Base-by-base conservation (phyloP, 139 green algal genomes). In the Penium margaritaceum region DNA sequence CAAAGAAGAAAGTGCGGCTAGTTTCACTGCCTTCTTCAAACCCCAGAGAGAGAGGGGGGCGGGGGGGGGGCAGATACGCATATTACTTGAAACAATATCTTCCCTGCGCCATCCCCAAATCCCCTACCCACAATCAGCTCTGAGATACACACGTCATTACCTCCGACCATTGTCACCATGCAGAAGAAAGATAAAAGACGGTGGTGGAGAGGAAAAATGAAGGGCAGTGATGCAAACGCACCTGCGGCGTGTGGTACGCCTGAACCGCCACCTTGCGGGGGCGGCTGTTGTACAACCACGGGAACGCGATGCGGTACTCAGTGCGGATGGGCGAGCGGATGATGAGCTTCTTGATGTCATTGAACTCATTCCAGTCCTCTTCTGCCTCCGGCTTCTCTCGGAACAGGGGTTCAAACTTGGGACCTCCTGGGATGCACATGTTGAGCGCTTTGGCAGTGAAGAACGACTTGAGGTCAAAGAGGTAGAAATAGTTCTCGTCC, bases 261-360 rank as follows among this genome's bases (percentile, higher is more conserved):
- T 74, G 79, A 69, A 98, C 80, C 53, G 85, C 24, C 30, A 99
- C 94, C 83, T 93, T 95, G 67, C 95, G 84, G 5, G 94, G 94
- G 21, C 95, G 78, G 88, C 95, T 97, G 87, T 99, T 99, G 92
- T 99, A 99, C 83, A 99, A 85, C 88, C 96, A 96, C 29, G 95
- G 95, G 85, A 99, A 99, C 9, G 93, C 95, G 38, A 99, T 79
- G 77, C 89, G 87, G 85, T 96, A 95, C 80, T 95, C 91, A 21
- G 91, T 95, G 61, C 90, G 80, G 67, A 95, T 89, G 51, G 88
- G 90, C 0, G 83, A 88, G 36, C 94, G 86, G 79, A 99, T 98
- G 88, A 99, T 97, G 75, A 99, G 90, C 90, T 99, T 99, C 88
- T 96, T 96, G 84, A 99, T 97, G 85, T 99, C 95, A 81, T 99